Base-by-base conservation (phyloP, 306 rosid species). In the Sindora glabra region DNA sequence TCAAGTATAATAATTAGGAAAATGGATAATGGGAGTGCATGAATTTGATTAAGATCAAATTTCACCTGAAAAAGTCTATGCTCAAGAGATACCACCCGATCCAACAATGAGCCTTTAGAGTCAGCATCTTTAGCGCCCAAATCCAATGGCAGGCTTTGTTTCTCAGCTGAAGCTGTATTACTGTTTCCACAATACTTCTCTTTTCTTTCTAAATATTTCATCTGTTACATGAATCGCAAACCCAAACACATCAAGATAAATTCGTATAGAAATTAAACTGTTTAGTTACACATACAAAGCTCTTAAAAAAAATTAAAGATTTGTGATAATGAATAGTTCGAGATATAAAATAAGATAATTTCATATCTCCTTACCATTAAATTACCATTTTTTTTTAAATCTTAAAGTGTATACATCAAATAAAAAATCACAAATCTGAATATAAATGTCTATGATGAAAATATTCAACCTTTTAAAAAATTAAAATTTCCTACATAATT, bases 11-110 rank as follows among this genome's bases (percentile, higher is more conserved):
- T n/a, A 34, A 10, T 34, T 9, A 34, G 40, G 12, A 10, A 10
- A 34, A 29, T 2, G 14, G 11, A 8, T 10, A 7, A 9, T 29
- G 5, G 5, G n/a, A 10, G 40, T 34, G 3, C 14, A 8, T 34
- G 25, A 27, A 45, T 2, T 6, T 14, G 48, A 45, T 11, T 1
- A n/a, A 21, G 61, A 6, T n/a, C n/a, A n/a, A 48, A 1, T 18
- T 32, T 37, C 50, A 89, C 96, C 95, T 83, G 90, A 66, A 51
- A 62, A 81, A 86, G 95, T 64, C 83, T 77, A 27, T 60, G 69
- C 62, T 89, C 90, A 65, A 89, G 85, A 58, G 79, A 70, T 23
- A 82, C 80, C 61, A 89, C 89, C 22, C 95, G 79, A 73, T 86
- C 95, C 78, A 77, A 17, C 69, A 89, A 60, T 55, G 95, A 72